A percentile compares a stretch with the other conserved stretches of the same genome.
These are phyloP conservation scores for Zymoseptoria pseudotritici DNA, from an alignment of 2,329 filamentous ascomycete genomes.

Conservation along the genomic window DNA sequence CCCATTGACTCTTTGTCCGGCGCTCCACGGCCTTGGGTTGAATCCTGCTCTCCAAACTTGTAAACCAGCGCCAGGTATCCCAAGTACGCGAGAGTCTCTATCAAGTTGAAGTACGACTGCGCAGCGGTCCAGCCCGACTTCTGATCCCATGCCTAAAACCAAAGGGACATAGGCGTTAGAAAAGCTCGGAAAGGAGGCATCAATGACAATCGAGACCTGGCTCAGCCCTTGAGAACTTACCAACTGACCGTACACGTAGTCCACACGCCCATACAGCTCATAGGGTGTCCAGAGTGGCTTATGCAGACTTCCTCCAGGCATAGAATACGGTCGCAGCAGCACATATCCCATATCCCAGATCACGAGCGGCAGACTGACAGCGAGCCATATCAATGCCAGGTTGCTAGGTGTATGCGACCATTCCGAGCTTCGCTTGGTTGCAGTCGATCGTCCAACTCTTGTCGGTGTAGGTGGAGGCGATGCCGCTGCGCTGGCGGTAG, in stretches of 20 bases:
- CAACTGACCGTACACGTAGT: slow-evolving; percentile 61
- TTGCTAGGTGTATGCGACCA: slow-evolving; percentile 57
- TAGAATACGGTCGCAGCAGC: slow-evolving; percentile 69
- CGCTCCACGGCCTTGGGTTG: slow-evolving; percentile 30
- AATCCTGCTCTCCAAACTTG: slow-evolving; percentile 32
- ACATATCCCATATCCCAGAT: slow-evolving; percentile 77
- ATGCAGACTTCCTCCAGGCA: slow-evolving; percentile 69
- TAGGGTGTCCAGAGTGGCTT: slow-evolving; percentile 69
- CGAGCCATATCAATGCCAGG: slow-evolving; percentile 61
- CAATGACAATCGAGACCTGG: too few relatives aligned
- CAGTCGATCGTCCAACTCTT: slow-evolving; percentile 15
- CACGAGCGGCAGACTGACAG: slow-evolving; percentile 68
- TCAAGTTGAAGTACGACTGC: slow-evolving; percentile 60
- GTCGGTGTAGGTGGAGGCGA: slow-evolving; percentile 30
- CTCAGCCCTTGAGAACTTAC: too few relatives aligned
- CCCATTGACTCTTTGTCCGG: slow-evolving; percentile 36
- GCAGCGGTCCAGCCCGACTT: slow-evolving; percentile 26
- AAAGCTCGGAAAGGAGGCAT: too few relatives aligned
- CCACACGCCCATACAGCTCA: slow-evolving; percentile 69
- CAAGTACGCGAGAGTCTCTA: slow-evolving; percentile 61
- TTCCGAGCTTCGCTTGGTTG: slow-evolving; percentile 1
- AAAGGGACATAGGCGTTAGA: too few relatives aligned
- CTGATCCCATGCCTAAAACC: too few relatives aligned
- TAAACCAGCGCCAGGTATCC: slow-evolving; percentile 53
- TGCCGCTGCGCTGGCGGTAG: slow-evolving; percentile 7